These are phyloP conservation scores for Ustilago sp. DNA, from an alignment of 1,284 basidiomycete species.

Conservation along the genomic window DNA sequence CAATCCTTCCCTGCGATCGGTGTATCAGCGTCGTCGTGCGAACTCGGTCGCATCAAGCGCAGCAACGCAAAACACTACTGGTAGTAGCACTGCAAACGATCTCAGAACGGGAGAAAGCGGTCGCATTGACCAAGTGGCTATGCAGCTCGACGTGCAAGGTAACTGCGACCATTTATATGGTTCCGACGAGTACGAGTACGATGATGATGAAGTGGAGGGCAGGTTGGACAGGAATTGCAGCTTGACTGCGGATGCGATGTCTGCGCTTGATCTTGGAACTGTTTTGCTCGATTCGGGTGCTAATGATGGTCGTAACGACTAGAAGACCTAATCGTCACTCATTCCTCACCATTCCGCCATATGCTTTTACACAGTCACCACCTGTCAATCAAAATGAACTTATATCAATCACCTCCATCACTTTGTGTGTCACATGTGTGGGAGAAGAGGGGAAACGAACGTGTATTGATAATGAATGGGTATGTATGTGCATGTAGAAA, in stretches of 20 bases:
- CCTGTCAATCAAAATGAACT: not conserved
- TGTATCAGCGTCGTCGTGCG: not conserved
- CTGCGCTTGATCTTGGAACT: constrained; percentile 13
- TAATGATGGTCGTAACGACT: not conserved
- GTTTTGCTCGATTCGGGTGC: constrained; percentile 8
- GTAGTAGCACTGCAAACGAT: not conserved
- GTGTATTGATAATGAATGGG: constrained; percentile 4
- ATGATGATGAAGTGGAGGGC: not conserved
- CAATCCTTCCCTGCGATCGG: not conserved
- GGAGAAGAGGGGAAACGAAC: not conserved
- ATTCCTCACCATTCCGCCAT: not conserved
- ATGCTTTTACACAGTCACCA: not conserved
- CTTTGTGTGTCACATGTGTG: too few species aligned
- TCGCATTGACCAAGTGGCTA: not conserved
- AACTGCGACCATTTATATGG: not conserved
- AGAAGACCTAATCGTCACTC: not conserved
- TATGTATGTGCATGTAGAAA: not conserved
- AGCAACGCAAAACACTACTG: constrained; percentile 2
- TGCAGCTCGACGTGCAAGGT: not conserved
- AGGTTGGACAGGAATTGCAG: constrained; percentile 8
- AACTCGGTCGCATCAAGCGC: constrained; percentile 2
- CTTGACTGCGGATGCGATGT: constrained; percentile 18
- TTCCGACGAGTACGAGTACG: not conserved
- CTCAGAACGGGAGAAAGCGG: not conserved
- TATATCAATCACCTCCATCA: not conserved